A percentile compares a stretch with the other conserved stretches of the same genome.
These are phyloP conservation scores for Cyanophora paradoxa DNA, from an alignment of 78 protist species.

Conservation along the genomic window DNA sequence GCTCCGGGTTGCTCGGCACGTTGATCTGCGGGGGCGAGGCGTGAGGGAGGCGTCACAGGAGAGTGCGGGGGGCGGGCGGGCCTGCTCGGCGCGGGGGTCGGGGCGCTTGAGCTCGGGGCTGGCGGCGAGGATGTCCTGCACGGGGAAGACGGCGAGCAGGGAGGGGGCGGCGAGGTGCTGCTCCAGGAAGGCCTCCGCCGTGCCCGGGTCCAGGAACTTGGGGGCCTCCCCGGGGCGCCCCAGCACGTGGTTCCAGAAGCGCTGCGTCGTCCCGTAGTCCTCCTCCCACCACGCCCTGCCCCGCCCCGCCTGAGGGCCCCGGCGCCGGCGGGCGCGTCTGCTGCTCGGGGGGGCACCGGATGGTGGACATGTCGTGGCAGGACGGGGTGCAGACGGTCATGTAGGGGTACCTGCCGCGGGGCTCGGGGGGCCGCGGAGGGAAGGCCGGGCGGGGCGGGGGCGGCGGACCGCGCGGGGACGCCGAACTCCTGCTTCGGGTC, in stretches of 20 bases:
- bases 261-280: conserved; percentile 42
- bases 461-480: too few species aligned
- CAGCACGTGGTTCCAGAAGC: conserved; percentile 38
- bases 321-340: too few species aligned
- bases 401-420: conserved; percentile 37
- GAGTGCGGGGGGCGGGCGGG: too few species aligned
- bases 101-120: conserved; percentile 18
- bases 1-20: conserved; percentile 56
- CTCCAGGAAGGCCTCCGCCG: conserved; percentile 26
- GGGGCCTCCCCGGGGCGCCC: conserved; percentile 54
- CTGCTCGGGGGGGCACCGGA: too few species aligned
- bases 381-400: conserved; percentile 61
- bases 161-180: conserved; percentile 43
- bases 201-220: conserved; percentile 40
- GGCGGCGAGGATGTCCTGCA: conserved; percentile 56
- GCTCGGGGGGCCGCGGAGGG: too few species aligned
- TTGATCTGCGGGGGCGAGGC: too few species aligned
- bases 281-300: conserved; percentile 74
- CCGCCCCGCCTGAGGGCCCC: too few species aligned
- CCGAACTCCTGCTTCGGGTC: too few species aligned
- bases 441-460: too few species aligned
- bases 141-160: conserved; percentile 57
- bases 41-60: too few species aligned
- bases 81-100: conserved; percentile 60
- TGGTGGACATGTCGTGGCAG: conserved; percentile 63